Evolutionary conservation across 2,329 filamentous ascomycete genomes (phyloP).

Genomic region (Setomelanomma holmii): DNA sequence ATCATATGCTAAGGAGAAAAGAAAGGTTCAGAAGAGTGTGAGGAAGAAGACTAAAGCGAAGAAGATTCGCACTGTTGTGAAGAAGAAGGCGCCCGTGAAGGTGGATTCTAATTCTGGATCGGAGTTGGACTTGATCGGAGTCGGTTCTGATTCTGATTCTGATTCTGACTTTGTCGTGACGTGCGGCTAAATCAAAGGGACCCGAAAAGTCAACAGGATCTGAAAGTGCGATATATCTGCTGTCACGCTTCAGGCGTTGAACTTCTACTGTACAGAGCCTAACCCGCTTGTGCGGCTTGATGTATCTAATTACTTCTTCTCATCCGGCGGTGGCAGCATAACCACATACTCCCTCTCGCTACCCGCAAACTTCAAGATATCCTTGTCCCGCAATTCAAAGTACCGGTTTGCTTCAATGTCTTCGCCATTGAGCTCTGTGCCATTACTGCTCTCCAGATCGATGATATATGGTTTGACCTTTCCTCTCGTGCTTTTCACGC

Average conservation of each 20-base stretch:
- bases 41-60: too few species aligned
- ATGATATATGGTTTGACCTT: slow-evolving; percentile 81
- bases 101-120: not conserved
- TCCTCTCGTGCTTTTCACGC: slow-evolving; percentile 50
- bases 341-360: slow-evolving; percentile 95
- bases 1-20: too few species aligned
- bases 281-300: too few species aligned
- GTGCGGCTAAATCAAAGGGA: not conserved
- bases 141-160: not conserved
- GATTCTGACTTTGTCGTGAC: not conserved
- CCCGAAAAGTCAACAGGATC: too few species aligned
- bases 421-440: slow-evolving; percentile 81
- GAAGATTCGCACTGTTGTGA: too few species aligned
- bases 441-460: slow-evolving; percentile 92
- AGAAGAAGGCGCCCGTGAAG: not conserved
- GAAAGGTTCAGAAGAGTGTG: too few species aligned
- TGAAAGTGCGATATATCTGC: too few species aligned
- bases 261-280: too few species aligned
- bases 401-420: slow-evolving; percentile 77
- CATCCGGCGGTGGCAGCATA: slow-evolving; percentile 69
- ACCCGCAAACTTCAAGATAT: slow-evolving; percentile 85
- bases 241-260: too few species aligned
- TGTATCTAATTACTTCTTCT: too few species aligned
- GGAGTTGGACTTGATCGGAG: too few species aligned
- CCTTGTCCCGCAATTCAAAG: slow-evolving; percentile 85